These are phyloP conservation scores for Gossypium lobatum DNA, from an alignment of 441 rosid species.

Conservation along the genomic window DNA sequence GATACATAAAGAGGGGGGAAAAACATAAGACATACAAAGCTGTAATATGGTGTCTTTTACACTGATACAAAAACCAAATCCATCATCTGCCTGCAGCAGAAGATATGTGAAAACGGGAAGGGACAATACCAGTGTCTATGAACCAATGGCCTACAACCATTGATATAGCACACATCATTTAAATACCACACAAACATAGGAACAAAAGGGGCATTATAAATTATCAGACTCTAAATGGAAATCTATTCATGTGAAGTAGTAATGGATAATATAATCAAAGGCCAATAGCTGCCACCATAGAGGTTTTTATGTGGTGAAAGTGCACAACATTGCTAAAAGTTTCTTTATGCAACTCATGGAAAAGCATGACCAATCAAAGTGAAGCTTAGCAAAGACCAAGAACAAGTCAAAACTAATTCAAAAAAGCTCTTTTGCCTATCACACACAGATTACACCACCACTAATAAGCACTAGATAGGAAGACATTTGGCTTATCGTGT, in stretches of 20 bases:
- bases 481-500: neutral
- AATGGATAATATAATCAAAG: neutral
- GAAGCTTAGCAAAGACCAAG: neutral
- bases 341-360: neutral
- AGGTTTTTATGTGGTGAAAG: neutral
- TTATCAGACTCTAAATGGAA: neutral
- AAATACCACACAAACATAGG: neutral
- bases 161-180: neutral
- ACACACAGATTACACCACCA: neutral
- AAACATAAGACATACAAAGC: neutral
- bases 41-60: neutral
- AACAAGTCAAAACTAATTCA: neutral
- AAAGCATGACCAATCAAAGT: neutral
- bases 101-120: neutral
- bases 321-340: neutral
- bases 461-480: neutral
- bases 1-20: constrained; percentile 3
- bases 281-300: neutral
- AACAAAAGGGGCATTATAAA: neutral
- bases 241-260: neutral
- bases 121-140: neutral
- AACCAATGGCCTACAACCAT: neutral
- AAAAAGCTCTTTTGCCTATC: neutral
- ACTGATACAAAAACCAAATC: neutral
- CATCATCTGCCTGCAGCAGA: neutral